phyloP scores from a whole-genome alignment of 768 basidiomycete species.

The Kondoa subrosea region DNA sequence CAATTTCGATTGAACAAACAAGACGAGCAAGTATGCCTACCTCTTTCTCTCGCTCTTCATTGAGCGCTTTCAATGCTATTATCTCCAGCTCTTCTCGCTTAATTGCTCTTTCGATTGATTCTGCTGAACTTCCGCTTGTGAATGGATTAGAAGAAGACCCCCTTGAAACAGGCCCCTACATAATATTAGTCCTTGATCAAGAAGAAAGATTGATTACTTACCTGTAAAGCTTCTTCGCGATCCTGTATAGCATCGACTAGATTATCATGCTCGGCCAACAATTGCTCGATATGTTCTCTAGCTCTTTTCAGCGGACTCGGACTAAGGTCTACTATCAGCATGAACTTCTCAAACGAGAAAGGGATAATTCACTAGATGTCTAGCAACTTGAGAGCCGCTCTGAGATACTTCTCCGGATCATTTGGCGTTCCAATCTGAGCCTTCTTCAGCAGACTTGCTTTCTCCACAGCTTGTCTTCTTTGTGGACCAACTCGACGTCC shows the following conservation, averaged over 20 bases:
- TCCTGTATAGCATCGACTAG: not conserved
- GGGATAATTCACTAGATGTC: not conserved
- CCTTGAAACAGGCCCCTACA: not conserved
- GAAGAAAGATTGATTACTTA: not conserved
- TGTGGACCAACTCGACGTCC: not conserved
- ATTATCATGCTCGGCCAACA: not conserved
- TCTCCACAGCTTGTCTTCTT: not conserved
- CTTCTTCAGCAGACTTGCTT: not conserved
- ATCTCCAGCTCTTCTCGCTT: not conserved
- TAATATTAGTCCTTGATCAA: not conserved
- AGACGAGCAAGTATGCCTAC: not conserved
- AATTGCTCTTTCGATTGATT: not conserved
- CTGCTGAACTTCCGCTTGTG: not conserved
- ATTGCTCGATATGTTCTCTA: not conserved
- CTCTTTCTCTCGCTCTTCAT: not conserved
- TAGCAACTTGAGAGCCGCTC: not conserved
- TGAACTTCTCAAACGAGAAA: not conserved
- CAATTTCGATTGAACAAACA: no score
- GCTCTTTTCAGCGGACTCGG: constrained; percentile 5
- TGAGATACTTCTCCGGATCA: not conserved
- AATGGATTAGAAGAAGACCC: not conserved
- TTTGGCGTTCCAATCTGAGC: not conserved
- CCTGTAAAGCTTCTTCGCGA: not conserved
- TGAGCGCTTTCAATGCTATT: constrained; percentile 1
- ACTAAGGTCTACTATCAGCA: not conserved